Evolutionary conservation across 495 filamentous ascomycete genomes (phyloP).

Genomic region (Hypoxylon lenormandii): DNA sequence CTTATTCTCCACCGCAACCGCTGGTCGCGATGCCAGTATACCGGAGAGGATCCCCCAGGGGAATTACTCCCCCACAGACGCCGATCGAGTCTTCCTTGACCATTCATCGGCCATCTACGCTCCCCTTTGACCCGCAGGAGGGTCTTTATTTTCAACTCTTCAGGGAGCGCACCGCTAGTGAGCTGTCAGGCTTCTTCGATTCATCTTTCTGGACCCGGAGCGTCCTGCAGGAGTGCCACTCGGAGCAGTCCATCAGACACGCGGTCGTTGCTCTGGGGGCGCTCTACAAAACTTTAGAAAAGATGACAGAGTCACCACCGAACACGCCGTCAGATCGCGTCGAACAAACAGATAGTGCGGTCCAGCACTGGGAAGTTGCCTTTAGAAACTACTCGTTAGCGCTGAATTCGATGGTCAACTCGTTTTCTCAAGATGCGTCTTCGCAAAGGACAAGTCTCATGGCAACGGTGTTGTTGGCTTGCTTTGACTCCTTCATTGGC

Average conservation of each 20-base stretch:
- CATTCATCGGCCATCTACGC: slow-evolving; percentile 53
- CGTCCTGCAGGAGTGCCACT: slow-evolving; percentile 70
- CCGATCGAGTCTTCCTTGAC: slow-evolving; percentile 40
- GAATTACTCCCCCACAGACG: slow-evolving; percentile 53
- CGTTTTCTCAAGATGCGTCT: slow-evolving; percentile 49
- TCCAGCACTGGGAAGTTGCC: slow-evolving; percentile 60
- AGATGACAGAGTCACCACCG: slow-evolving; percentile 63
- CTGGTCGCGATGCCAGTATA: slow-evolving; percentile 1
- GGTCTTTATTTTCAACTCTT: slow-evolving; percentile 71
- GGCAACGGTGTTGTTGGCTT: slow-evolving; percentile 62
- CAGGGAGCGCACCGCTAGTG: slow-evolving; percentile 65
- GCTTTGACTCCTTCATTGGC: slow-evolving; percentile 65
- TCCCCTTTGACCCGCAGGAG: slow-evolving; percentile 60
- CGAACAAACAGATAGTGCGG: slow-evolving; percentile 51
- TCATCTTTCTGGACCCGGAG: slow-evolving; percentile 71
- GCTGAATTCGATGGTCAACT: slow-evolving; percentile 51
- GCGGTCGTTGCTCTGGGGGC: slow-evolving; percentile 73
- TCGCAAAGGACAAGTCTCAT: slow-evolving; percentile 61
- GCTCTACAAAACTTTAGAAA: slow-evolving; percentile 70
- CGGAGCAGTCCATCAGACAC: slow-evolving; percentile 72
- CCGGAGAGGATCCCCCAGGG: neutral
- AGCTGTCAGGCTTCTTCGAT: slow-evolving; percentile 72
- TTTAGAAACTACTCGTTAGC: slow-evolving; percentile 61
- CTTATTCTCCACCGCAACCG: slow-evolving; percentile 12
- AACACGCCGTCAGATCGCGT: slow-evolving; percentile 53